These are phyloP conservation scores for Cyberlindnera sargentensis DNA, from an alignment of 805 yeast genomes.

Conservation along the genomic window DNA sequence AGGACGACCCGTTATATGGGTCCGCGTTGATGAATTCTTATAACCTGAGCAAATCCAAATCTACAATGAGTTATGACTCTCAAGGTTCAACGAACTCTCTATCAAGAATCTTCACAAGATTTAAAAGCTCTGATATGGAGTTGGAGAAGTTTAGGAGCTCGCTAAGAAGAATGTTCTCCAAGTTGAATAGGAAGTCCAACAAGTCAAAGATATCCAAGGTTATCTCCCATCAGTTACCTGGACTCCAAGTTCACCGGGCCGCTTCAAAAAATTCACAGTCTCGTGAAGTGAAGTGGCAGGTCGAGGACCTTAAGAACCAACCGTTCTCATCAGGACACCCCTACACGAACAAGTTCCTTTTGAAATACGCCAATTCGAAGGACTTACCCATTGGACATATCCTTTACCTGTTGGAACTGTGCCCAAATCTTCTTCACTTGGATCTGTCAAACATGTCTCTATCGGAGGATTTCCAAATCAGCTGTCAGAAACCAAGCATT, in stretches of 20 bases:
- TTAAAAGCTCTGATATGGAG: slow-evolving; percentile 4
- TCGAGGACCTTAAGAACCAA: slow-evolving; percentile 16
- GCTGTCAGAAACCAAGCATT: slow-evolving; percentile 7
- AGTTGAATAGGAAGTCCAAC: slow-evolving; percentile 1
- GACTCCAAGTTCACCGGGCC: no score
- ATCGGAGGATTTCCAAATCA: slow-evolving; percentile 58
- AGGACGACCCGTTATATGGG: slow-evolving; percentile 62
- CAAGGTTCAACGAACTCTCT: slow-evolving; percentile 14
- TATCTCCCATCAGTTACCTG: no score
- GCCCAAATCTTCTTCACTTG: slow-evolving; percentile 50
- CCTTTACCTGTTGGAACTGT: slow-evolving; percentile 58
- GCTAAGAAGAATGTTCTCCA: slow-evolving; percentile 4
- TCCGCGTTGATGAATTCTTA: slow-evolving; percentile 28
- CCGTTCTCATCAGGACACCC: slow-evolving; percentile 48
- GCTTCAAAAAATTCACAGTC: slow-evolving; percentile 1
- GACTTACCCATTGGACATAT: slow-evolving; percentile 78
- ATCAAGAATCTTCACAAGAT: slow-evolving; percentile 6
- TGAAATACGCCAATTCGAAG: slow-evolving; percentile 56
- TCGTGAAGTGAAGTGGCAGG: neutral
- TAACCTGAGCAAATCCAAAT: slow-evolving; percentile 20
- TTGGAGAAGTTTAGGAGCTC: slow-evolving; percentile 3
- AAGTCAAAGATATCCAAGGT: neutral
- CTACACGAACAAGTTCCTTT: slow-evolving; percentile 48
- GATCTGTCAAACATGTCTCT: slow-evolving; percentile 58
- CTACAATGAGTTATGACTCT: slow-evolving; percentile 17